Evolutionary conservation across 768 basidiomycete species (phyloP), one percentile per base, ranked within the genome.

Genomic region (Termitomyces sp.): DNA sequence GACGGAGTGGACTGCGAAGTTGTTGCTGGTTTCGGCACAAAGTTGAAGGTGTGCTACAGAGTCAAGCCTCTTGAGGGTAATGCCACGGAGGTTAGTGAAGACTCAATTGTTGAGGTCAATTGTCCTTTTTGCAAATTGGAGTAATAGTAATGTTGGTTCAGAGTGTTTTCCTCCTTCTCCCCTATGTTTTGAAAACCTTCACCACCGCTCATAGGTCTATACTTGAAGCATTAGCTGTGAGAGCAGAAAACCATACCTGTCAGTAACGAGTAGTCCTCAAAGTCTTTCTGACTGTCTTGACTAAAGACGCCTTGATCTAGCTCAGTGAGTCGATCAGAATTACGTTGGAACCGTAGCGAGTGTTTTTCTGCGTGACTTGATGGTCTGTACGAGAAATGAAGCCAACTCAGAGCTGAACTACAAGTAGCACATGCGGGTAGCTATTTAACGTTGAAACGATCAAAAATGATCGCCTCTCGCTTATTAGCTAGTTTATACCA

Each of bases 401-500:
- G 15, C 5, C 15, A 37, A 12, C 15, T 37, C 1, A 15, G 34
- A 35, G 14, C 30, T 32, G 34, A 14, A 35, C 9, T 32, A 32
- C 32, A n/a, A 10, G 32, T 32, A 32, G 32, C 32, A 14, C 6
- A 37, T 37, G 15, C 35, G 35, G 15, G 35, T 37, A 37, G 35
- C 6, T 37, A 37, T 9, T 17, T 35, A 14, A 12, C 3, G 30
- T 9, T 32, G 4, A 17, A 37, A 37, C 35, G 30, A 55, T 55
- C 54, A 54, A 53, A 48, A 49, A 30, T 50, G 48, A 50, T 53
- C 54, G 44, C 21, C 45, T 8, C 32, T 30, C 32, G 43, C 48
- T 38, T 44, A 37, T 15, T 34, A 15, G 35, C 35, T 37, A 45
- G 45, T 45, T 11, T 45, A 45, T 10, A 51, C 66, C 50, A 84